These are phyloP conservation scores for Eustoma russellianum DNA, from an alignment of 257 asterid genomes.

Conservation along the genomic window DNA sequence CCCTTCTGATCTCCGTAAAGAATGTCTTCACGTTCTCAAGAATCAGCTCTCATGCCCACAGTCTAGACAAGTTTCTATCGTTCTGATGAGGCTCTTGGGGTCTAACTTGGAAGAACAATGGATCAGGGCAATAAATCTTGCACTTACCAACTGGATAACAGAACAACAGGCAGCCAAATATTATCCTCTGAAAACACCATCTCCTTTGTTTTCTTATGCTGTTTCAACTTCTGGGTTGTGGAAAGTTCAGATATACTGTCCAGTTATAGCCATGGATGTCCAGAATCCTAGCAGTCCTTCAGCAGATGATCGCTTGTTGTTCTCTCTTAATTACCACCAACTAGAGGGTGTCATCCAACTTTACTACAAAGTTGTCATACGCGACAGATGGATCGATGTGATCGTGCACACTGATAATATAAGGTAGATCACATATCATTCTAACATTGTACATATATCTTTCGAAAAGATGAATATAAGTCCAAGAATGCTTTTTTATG, in stretches of 20 bases:
- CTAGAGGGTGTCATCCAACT: slow-evolving; percentile 80
- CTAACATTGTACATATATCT: too few relatives aligned
- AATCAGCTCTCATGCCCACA: slow-evolving; percentile 40
- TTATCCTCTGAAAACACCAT: slow-evolving; percentile 27
- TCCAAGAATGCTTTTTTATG: background rate
- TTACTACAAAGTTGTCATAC: slow-evolving; percentile 35
- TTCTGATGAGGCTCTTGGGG: slow-evolving; percentile 53
- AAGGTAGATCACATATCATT: slow-evolving; percentile 24
- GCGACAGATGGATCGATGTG: slow-evolving; percentile 63
- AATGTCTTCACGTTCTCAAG: slow-evolving; percentile 38
- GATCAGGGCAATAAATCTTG: slow-evolving; percentile 72
- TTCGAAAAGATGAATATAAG: background rate
- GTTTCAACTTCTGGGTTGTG: slow-evolving; percentile 48
- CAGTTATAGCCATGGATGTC: slow-evolving; percentile 62
- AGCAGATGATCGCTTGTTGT: slow-evolving; percentile 47
- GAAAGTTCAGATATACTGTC: slow-evolving; percentile 83
- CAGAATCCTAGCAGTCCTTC: slow-evolving; percentile 30
- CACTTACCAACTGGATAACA: slow-evolving; percentile 61
- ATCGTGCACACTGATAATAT: slow-evolving; percentile 61
- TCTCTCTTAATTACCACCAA: slow-evolving; percentile 67
- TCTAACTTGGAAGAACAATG: slow-evolving; percentile 60
- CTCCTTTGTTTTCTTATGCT: slow-evolving; percentile 56
- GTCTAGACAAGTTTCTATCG: slow-evolving; percentile 35
- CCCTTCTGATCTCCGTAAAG: slow-evolving; percentile 41
- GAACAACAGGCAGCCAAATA: slow-evolving; percentile 25